Percentiles rank a stretch among this genome's conserved stretches.
Evolutionary conservation across 495 filamentous ascomycete genomes (phyloP).

Genomic region (Penicillium bialowiezense): DNA sequence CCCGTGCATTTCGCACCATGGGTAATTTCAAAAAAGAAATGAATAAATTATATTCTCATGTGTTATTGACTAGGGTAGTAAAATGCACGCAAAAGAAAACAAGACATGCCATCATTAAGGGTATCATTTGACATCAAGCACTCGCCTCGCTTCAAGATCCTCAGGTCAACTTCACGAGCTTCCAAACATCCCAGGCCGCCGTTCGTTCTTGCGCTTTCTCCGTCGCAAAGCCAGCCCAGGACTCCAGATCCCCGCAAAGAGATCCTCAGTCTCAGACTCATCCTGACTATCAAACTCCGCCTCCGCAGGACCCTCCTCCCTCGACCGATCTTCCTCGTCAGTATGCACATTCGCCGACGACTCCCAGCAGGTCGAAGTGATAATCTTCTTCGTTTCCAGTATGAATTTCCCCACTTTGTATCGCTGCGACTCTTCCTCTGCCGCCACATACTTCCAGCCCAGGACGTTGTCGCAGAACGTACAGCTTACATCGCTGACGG

Average conservation of each 20-base stretch:
- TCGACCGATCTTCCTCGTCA: not conserved
- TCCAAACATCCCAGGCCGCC: slow-evolving; percentile 26
- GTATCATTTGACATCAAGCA: slow-evolving; percentile 5
- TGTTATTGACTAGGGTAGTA: not conserved
- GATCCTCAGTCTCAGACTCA: slow-evolving; percentile 91
- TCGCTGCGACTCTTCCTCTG: slow-evolving; percentile 72
- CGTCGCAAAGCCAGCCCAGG: slow-evolving; percentile 64
- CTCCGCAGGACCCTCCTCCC: slow-evolving; percentile 19
- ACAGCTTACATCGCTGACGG: slow-evolving; percentile 55
- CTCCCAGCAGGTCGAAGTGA: slow-evolving; percentile 67
- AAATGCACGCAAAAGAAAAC: not conserved
- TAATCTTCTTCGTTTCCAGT: slow-evolving; percentile 78
- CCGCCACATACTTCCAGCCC: slow-evolving; percentile 93
- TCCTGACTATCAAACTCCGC: slow-evolving; percentile 87
- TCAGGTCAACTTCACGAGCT: slow-evolving; percentile 14
- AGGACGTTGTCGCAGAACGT: slow-evolving; percentile 64
- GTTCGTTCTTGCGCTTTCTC: slow-evolving; percentile 49
- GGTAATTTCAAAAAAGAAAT: not conserved
- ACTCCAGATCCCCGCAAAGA: slow-evolving; percentile 88
- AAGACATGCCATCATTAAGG: not conserved
- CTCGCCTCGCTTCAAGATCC: not conserved
- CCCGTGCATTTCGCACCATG: not conserved
- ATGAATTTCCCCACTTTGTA: slow-evolving; percentile 98
- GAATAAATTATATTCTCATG: not conserved
- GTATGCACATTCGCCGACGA: slow-evolving; percentile 23